phyloP scores from a whole-genome alignment of 192 early-diverging fungal species.

The Pilaira anomala region DNA sequence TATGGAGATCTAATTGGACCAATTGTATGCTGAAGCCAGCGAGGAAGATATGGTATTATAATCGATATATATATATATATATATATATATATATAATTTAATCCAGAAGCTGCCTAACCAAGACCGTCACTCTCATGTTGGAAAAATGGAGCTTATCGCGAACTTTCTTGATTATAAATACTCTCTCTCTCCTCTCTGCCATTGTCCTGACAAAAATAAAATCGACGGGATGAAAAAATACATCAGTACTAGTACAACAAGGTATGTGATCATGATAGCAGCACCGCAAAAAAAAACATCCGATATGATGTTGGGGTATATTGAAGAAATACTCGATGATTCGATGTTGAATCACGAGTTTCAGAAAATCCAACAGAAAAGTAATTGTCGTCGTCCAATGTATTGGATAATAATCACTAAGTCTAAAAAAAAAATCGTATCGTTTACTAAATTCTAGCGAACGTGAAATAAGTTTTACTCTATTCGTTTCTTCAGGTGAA shows the following conservation, averaged over 20 bases:
- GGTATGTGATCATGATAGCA: background rate
- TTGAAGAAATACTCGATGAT: background rate
- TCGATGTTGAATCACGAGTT: too few relatives aligned
- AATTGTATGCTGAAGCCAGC: background rate
- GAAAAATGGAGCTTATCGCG: background rate
- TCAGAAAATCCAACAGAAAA: too few relatives aligned
- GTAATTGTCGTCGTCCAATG: too few relatives aligned
- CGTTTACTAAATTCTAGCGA: too few relatives aligned
- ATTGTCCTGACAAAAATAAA: constrained; percentile 1
- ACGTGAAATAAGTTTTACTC: too few relatives aligned
- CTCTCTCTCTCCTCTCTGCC: constrained; percentile 2
- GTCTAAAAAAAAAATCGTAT: too few relatives aligned
- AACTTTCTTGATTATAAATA: background rate
- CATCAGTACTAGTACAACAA: background rate
- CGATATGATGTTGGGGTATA: background rate
- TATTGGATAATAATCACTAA: too few relatives aligned
- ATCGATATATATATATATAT: constrained; percentile 4
- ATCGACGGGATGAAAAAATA: constrained; percentile 1
- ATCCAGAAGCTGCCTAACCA: constrained; percentile 1
- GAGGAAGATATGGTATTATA: background rate
- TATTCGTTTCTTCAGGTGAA: too few relatives aligned
- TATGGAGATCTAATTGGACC: background rate
- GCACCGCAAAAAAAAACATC: background rate
- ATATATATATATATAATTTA: too few relatives aligned
- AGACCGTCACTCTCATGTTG: background rate